phyloP scores from a whole-genome alignment of 441 rosid genomes.

The Hypseocharis bilobata region DNA sequence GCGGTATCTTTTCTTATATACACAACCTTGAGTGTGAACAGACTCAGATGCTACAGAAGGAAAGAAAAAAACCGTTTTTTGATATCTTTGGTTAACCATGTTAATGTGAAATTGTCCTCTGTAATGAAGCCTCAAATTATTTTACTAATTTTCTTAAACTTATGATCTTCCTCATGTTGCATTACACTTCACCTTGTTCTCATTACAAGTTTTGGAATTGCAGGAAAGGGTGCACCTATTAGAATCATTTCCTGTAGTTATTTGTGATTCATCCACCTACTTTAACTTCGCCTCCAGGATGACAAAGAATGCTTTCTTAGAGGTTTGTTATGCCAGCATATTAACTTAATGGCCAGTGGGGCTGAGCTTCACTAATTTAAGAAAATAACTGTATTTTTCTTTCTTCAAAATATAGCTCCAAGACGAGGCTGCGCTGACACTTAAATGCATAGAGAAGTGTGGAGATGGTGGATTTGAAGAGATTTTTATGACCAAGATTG shows the following conservation, averaged over 20 bases:
- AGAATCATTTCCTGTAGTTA: slow-evolving; percentile 55
- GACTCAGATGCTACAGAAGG: background rate
- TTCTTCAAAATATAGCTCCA: slow-evolving; percentile 48
- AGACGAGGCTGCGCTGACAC: slow-evolving; percentile 61
- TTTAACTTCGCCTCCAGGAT: slow-evolving; percentile 67
- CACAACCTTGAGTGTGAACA: background rate
- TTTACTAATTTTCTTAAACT: no score
- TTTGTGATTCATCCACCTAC: slow-evolving; percentile 42
- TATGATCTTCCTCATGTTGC: background rate
- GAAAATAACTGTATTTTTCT: background rate
- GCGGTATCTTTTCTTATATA: background rate
- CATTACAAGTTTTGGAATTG: slow-evolving; percentile 18
- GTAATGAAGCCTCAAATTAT: background rate
- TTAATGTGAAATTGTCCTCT: background rate
- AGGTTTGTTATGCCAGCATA: slow-evolving; percentile 40
- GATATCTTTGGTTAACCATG: background rate
- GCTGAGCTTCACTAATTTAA: background rate
- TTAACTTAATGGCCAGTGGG: background rate
- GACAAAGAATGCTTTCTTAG: slow-evolving; percentile 45
- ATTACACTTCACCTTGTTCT: slow-evolving; percentile 7
- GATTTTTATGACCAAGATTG: slow-evolving; percentile 59
- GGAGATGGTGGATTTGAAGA: slow-evolving; percentile 76
- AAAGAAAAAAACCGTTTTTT: background rate
- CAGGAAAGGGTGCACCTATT: slow-evolving; percentile 52
- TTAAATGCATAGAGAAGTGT: slow-evolving; percentile 55